Percentiles rank a stretch among this genome's conserved stretches.
phyloP scores from a whole-genome alignment of 2,329 filamentous ascomycete genomes.

The Capronia americana region DNA sequence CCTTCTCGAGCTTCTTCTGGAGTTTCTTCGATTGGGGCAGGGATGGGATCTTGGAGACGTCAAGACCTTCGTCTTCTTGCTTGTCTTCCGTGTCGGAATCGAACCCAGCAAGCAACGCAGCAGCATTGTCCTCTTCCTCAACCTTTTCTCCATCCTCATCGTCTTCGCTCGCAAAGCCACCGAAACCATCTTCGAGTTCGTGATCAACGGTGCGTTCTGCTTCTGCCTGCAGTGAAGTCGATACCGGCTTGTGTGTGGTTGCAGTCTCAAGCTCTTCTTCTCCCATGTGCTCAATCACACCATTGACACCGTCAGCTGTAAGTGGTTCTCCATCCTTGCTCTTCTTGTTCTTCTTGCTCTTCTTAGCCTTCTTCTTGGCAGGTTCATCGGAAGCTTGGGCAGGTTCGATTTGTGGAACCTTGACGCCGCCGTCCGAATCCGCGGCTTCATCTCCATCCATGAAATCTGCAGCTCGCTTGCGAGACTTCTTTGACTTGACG shows the following conservation, averaged over 20 bases:
- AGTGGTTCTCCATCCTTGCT: slow-evolving; percentile 42
- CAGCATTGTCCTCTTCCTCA: slow-evolving; percentile 59
- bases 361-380: slow-evolving; percentile 42
- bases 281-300: slow-evolving; percentile 41
- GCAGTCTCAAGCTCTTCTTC: slow-evolving; percentile 35
- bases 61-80: slow-evolving; percentile 54
- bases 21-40: slow-evolving; percentile 54
- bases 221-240: slow-evolving; percentile 38
- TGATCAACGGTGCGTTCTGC: slow-evolving; percentile 38
- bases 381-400: slow-evolving; percentile 42
- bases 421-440: slow-evolving; percentile 49
- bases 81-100: slow-evolving; percentile 61
- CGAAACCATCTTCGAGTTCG: slow-evolving; percentile 40
- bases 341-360: slow-evolving; percentile 49
- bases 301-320: slow-evolving; percentile 46
- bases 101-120: slow-evolving; percentile 61
- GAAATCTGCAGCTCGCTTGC: slow-evolving; percentile 57
- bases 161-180: slow-evolving; percentile 43
- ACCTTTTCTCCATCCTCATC: slow-evolving; percentile 44
- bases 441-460: slow-evolving; percentile 51
- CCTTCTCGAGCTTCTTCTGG: slow-evolving; percentile 59
- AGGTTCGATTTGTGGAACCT: slow-evolving; percentile 57
- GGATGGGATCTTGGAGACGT: slow-evolving; percentile 53
- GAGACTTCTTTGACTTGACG: slow-evolving; percentile 49
- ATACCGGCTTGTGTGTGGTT: slow-evolving; percentile 28